Evolutionary conservation across 169 alveolate genomes (phyloP).

Genomic region (Plasmodium blacklocki): DNA sequence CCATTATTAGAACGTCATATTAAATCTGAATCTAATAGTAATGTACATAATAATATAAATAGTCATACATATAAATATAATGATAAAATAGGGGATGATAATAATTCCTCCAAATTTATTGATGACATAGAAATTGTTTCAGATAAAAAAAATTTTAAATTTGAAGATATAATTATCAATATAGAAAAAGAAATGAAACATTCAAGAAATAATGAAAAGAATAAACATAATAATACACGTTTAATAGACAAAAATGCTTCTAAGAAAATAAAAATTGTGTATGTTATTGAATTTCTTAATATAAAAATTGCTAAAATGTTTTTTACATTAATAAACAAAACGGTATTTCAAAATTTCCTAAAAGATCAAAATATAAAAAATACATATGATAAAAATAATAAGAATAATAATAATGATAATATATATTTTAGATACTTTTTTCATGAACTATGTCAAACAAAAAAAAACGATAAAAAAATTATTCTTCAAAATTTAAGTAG

Average conservation of each 20-base stretch:
- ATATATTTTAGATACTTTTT: background rate
- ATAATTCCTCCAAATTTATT: background rate
- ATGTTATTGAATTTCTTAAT: slow-evolving; percentile 40
- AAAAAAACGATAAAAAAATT: slow-evolving; percentile 25
- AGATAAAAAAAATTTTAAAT: slow-evolving; percentile 21
- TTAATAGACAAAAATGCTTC: background rate
- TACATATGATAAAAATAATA: background rate
- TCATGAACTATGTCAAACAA: slow-evolving; percentile 34
- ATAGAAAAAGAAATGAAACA: slow-evolving; percentile 14
- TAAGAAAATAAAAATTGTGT: background rate
- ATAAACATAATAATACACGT: background rate
- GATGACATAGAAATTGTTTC: slow-evolving; percentile 29
- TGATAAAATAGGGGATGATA: background rate
- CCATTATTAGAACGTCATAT: background rate
- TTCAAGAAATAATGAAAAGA: slow-evolving; percentile 4
- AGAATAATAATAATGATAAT: no score
- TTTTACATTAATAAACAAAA: slow-evolving; percentile 16
- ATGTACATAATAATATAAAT: background rate
- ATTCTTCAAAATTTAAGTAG: slow-evolving; percentile 56
- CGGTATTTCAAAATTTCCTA: slow-evolving; percentile 13
- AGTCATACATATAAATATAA: background rate
- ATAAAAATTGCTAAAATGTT: slow-evolving; percentile 24
- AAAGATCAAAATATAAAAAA: slow-evolving; percentile 15
- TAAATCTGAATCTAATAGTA: background rate
- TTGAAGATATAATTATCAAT: slow-evolving; percentile 54